phyloP scores from a whole-genome alignment of 352 stramenopile species.

The Phytophthora aleatoria region DNA sequence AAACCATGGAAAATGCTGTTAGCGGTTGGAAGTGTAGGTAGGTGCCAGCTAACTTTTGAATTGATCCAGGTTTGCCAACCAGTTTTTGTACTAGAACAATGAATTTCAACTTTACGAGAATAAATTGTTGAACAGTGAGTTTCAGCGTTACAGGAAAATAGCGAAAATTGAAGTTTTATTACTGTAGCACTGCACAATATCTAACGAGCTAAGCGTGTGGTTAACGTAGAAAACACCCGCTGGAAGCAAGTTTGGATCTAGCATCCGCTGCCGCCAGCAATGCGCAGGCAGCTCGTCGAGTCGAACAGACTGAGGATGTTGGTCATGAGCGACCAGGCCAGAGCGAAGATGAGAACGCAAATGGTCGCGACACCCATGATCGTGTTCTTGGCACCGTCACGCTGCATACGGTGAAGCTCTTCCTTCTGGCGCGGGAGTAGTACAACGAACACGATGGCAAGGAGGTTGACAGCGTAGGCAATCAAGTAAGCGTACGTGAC shows the following conservation, averaged over 20 bases:
- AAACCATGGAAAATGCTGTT: not conserved
- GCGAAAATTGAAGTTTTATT: constrained; percentile 16
- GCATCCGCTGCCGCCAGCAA: constrained; percentile 43
- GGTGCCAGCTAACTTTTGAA: constrained; percentile 16
- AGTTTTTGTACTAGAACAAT: too few species aligned
- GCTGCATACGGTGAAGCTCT: constrained; percentile 50
- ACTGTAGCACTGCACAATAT: constrained; percentile 22
- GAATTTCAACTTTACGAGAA: too few species aligned
- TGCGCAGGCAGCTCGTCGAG: constrained; percentile 58
- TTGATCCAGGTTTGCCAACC: not conserved
- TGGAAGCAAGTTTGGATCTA: constrained; percentile 3
- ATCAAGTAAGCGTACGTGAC: constrained; percentile 65
- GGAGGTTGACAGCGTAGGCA: constrained; percentile 59
- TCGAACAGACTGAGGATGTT: constrained; percentile 66
- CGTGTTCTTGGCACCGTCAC: constrained; percentile 44
- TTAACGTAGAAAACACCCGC: not conserved
- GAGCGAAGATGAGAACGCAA: constrained; percentile 45
- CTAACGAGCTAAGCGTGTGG: not conserved
- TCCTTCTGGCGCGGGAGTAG: constrained; percentile 62
- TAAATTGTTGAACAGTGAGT: too few species aligned
- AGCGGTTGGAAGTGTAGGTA: constrained; percentile 12
- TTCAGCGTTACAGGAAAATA: not conserved
- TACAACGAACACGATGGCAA: constrained; percentile 48
- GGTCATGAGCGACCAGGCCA: constrained; percentile 63
- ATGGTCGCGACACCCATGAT: constrained; percentile 36